phyloP scores from a whole-genome alignment of 1,284 basidiomycete genomes.

The Heterobasidion parviporum region DNA sequence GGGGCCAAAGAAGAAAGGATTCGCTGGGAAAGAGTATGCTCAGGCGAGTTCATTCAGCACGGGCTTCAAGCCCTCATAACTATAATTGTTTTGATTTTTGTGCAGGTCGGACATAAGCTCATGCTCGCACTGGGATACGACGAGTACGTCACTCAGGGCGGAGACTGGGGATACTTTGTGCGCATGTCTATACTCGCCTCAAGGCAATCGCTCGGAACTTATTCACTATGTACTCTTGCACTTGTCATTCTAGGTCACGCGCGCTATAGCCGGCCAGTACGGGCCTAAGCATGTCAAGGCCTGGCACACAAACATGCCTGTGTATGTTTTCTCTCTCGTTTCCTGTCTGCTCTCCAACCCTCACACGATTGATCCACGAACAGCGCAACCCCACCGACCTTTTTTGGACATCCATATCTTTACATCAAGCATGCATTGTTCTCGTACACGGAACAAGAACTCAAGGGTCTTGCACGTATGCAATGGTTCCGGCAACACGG shows the following conservation, averaged over 20 bases:
- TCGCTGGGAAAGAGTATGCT: constrained; percentile 19
- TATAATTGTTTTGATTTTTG: not conserved
- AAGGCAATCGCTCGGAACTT: not conserved
- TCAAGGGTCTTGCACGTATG: constrained; percentile 24
- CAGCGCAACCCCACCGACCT: not conserved
- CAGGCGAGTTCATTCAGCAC: constrained; percentile 18
- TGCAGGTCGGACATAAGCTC: constrained; percentile 32
- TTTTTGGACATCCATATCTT: not conserved
- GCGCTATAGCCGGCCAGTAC: constrained; percentile 19
- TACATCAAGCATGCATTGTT: constrained; percentile 10
- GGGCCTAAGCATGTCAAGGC: constrained; percentile 24
- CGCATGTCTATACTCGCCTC: not conserved
- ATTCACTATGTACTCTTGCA: too few relatives aligned
- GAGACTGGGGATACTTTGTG: constrained; percentile 35
- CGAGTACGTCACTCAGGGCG: constrained; percentile 40
- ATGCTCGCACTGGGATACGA: constrained; percentile 39
- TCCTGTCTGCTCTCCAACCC: not conserved
- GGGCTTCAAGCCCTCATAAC: not conserved
- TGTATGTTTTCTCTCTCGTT: constrained; percentile 14
- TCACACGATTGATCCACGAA: not conserved
- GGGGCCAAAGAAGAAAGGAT: constrained; percentile 29
- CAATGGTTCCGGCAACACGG: constrained; percentile 23
- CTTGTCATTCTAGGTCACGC: constrained; percentile 18
- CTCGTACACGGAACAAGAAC: constrained; percentile 27
- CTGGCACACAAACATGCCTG: constrained; percentile 27